Conservation (phyloP, 2,329 filamentous ascomycete genomes). For the Trichophyton simii region DNA sequence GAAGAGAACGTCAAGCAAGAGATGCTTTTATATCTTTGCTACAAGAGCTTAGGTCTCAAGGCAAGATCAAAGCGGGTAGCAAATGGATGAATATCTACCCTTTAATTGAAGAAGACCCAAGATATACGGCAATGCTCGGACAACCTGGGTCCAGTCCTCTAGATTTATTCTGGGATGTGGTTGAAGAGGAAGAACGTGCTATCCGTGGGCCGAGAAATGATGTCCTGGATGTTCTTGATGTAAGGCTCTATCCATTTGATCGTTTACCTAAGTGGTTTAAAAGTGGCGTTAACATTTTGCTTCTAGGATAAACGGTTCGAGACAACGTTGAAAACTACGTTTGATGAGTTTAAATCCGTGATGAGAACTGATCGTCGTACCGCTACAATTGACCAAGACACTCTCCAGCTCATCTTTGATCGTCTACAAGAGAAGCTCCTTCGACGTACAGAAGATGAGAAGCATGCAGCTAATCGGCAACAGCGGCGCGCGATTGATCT, state of each 20-base stretch:
- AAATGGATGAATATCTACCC: constrained; percentile 80
- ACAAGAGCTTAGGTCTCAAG: constrained; percentile 56
- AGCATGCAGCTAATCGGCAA: constrained; percentile 65
- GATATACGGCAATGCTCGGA: constrained; percentile 72
- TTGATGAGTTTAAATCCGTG: constrained; percentile 74
- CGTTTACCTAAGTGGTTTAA: background rate
- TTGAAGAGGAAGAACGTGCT: constrained; percentile 88
- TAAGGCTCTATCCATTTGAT: constrained; percentile 24
- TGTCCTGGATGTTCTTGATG: constrained; percentile 77
- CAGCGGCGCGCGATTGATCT: constrained; percentile 76
- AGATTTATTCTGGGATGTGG: constrained; percentile 88
- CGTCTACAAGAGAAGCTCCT: constrained; percentile 77
- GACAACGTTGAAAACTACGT: constrained; percentile 69
- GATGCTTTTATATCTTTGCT: constrained; percentile 69
- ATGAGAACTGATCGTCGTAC: constrained; percentile 80
- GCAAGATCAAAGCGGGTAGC: constrained; percentile 75
- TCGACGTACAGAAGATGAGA: constrained; percentile 72
- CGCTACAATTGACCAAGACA: constrained; percentile 71
- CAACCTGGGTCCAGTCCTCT: constrained; percentile 74
- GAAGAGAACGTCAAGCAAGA: constrained; percentile 73
- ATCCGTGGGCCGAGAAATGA: constrained; percentile 69
- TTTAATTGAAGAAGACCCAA: constrained; percentile 63
- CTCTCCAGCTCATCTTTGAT: constrained; percentile 69
- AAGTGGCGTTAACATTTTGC: constrained; percentile 23
- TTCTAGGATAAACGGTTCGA: constrained; percentile 78